Evolutionary conservation across 2,329 filamentous ascomycete genomes (phyloP), one percentile per base, ranked within the genome.

Genomic region (Salinomyces thailandicus): DNA sequence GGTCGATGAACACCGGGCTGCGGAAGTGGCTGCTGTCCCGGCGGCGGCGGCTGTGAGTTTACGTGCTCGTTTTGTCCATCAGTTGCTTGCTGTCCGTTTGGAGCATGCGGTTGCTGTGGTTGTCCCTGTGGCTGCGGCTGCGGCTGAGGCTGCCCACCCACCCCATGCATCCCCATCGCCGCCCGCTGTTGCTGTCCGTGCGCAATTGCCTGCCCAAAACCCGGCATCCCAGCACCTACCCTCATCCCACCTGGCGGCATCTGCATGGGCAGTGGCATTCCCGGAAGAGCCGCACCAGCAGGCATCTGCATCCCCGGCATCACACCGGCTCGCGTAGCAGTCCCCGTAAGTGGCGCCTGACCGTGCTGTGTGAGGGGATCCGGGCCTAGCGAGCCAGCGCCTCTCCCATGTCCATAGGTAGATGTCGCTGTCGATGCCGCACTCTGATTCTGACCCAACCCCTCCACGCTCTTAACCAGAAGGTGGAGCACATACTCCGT

Each of bases 401-500:
- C n/a, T n/a, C n/a, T n/a, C n/a, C 8, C n/a, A 26, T 8, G 22
- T 26, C 22, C 8, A 26, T 26, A 8, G n/a, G 8, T n/a, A 26
- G 8, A n/a, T n/a, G n/a, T n/a, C 11, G 28, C 15, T 19, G 27
- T 30, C n/a, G 7, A 24, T 9, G 35, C 24, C 16, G 14, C 31
- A 17, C 34, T 36, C 9, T 26, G 13, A 28, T n/a, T 13, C 9
- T 9, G 13, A 17, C 14, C 31, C 18, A 9, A 11, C 16, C 17
- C 31, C 9, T n/a, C n/a, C 14, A 31, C 26, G 2, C 24, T 17
- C 38, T 48, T 53, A n/a, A 59, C 44, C 8, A 59, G 44, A 16
- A 59, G 41, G 31, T 59, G 57, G 6, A 59, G 34, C 7, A 55
- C 52, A 45, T 59, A 59, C 31, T 55, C 52, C 3, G 37, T 47